These are phyloP conservation scores for Emericellopsis terricola DNA, from an alignment of 495 filamentous ascomycete genomes.

Conservation along the genomic window DNA sequence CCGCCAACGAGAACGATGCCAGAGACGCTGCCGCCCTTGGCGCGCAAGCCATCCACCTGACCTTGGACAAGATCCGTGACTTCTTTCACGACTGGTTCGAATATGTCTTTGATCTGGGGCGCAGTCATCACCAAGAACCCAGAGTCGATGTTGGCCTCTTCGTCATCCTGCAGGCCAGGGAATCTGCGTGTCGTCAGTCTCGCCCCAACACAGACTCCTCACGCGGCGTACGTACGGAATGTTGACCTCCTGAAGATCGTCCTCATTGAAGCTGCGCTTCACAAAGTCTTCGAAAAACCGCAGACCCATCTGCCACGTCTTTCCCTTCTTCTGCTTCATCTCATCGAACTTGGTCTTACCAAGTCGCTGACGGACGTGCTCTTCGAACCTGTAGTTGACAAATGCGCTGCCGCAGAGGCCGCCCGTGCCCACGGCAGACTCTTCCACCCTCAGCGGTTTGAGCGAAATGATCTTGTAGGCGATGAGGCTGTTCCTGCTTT, in stretches of 20 bases:
- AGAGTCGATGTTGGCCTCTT: slow-evolving; percentile 39
- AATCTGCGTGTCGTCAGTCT: no score
- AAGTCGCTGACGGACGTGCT: slow-evolving; percentile 40
- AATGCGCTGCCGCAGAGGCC: slow-evolving; percentile 51
- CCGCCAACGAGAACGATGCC: slow-evolving; percentile 53
- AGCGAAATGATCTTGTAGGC: slow-evolving; percentile 45
- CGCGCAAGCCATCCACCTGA: slow-evolving; percentile 39
- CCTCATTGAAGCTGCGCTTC: slow-evolving; percentile 58
- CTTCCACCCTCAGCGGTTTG: slow-evolving; percentile 39
- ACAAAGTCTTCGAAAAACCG: slow-evolving; percentile 49
- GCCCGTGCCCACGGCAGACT: slow-evolving; percentile 48
- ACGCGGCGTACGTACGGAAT: slow-evolving; percentile 36
- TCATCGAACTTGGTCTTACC: slow-evolving; percentile 40
- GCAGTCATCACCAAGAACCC: slow-evolving; percentile 46
- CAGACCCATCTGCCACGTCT: slow-evolving; percentile 58
- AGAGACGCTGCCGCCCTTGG: slow-evolving; percentile 43
- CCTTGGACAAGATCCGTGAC: slow-evolving; percentile 41
- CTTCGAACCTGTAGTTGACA: slow-evolving; percentile 50
- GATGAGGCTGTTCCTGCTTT: slow-evolving; percentile 31
- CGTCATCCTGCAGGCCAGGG: slow-evolving; percentile 52
- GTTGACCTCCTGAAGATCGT: slow-evolving; percentile 50
- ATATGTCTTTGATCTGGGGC: slow-evolving; percentile 41
- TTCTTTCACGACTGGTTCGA: slow-evolving; percentile 46
- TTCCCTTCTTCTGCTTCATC: slow-evolving; percentile 38
- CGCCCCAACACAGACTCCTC: neutral